Percentiles rank a stretch among this genome's conserved stretches.
Evolutionary conservation across 2,329 filamentous ascomycete species (phyloP).

Genomic region (Calonectria hawksworthii): DNA sequence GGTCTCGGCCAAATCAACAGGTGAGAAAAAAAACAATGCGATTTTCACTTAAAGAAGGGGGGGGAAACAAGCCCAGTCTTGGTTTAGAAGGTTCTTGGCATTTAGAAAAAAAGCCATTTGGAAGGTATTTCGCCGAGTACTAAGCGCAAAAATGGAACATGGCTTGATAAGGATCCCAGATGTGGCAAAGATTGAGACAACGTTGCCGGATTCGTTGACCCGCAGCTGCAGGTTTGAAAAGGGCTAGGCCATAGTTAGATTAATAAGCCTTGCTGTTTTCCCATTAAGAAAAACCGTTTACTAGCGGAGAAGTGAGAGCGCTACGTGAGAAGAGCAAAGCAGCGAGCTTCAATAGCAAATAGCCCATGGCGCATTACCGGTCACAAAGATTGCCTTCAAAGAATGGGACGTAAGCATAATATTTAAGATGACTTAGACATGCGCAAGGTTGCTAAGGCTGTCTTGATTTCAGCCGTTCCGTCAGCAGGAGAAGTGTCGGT

Average conservation of each 20-base stretch:
- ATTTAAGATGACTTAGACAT: neutral
- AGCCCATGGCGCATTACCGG: too few relatives aligned
- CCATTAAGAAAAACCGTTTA: neutral
- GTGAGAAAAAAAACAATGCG: neutral
- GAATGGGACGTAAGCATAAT: neutral
- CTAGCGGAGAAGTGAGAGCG: accelerated
- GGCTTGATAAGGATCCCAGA: neutral
- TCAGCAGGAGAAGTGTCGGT: neutral
- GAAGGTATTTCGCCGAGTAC: neutral
- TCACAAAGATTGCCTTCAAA: neutral
- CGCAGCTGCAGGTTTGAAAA: neutral
- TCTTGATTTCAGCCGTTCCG: neutral
- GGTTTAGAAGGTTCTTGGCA: neutral
- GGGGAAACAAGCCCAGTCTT: neutral
- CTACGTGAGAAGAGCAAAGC: neutral
- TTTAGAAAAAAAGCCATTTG: neutral
- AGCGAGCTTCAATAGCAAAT: too few relatives aligned
- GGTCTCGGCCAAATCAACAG: neutral
- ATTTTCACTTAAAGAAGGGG: neutral
- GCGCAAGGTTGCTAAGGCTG: neutral
- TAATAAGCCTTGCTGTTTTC: accelerated
- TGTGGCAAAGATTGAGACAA: neutral
- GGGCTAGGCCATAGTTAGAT: neutral
- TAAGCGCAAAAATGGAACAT: neutral
- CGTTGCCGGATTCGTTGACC: neutral